phyloP scores from a whole-genome alignment of 2,329 filamentous ascomycete genomes.

The Alternaria sp. region DNA sequence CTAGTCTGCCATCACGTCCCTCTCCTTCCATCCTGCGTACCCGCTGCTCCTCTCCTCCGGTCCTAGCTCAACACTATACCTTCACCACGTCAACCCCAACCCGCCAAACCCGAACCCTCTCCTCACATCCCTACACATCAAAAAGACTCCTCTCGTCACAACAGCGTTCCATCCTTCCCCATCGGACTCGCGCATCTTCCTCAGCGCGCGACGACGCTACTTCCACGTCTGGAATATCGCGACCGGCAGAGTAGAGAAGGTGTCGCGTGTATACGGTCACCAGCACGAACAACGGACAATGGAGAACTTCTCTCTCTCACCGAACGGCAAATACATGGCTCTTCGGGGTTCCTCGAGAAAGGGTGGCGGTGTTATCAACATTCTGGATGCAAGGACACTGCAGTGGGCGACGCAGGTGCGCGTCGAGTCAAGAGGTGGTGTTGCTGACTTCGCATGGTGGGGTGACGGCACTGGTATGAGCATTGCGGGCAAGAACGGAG shows the following conservation, averaged over 20 bases:
- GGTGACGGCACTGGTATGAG: conserved; percentile 79
- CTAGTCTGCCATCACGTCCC: conserved; percentile 76
- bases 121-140: conserved; percentile 87
- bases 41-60: conserved; percentile 91
- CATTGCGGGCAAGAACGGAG: conserved; percentile 83
- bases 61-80: conserved; percentile 80
- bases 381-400: conserved; percentile 78
- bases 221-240: conserved; percentile 94
- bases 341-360: conserved; percentile 80
- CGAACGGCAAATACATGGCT: conserved; percentile 85
- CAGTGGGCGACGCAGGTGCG: conserved; percentile 88
- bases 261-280: conserved; percentile 76
- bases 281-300: conserved; percentile 84
- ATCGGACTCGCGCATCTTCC: conserved; percentile 78
- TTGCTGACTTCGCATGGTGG: conserved; percentile 96
- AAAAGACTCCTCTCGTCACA: conserved; percentile 80
- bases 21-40: conserved; percentile 88
- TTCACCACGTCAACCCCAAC: conserved; percentile 85
- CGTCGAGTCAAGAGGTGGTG: conserved; percentile 79
- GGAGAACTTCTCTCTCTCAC: conserved; percentile 88
- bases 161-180: conserved; percentile 77
- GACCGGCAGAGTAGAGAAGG: conserved; percentile 81
- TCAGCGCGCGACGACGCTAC: conserved; percentile 85
- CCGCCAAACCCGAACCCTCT: conserved; percentile 83
- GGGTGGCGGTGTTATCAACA: conserved; percentile 85